Base-by-base conservation (phyloP, 371 early-diverging fungal species). In the Circinella minor region DNA sequence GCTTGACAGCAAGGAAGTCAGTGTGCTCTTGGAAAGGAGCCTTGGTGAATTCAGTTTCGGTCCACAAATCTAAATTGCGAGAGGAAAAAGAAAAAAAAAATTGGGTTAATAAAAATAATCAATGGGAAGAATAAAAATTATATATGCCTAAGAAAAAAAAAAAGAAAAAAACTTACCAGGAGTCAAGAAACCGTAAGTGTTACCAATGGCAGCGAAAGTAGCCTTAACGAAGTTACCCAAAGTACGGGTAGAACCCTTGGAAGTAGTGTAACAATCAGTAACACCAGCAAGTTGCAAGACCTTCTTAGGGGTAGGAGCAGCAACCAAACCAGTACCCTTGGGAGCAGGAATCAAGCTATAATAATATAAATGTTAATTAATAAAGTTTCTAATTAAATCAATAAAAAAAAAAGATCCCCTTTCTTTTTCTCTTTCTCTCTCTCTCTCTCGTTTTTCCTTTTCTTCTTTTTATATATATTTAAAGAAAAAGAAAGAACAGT, bases 181-280 rank as follows among this genome's bases (percentile, higher is more conserved):
- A 74, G 97, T 93, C 81, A 96, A 90, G 94, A 94, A 96, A 73
- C 90, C 90, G 90, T 96, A 97, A 75, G 98, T 95, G 88, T 94
- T 94, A 79, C 92, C 91, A 81, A 99, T 96, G 76, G 99, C 99
- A 78, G 91, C 89, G 86, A 99, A 94, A 76, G 97, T 94, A 69
- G 99, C 99, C 93, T 97, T 97, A 83, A 98, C 96, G 83, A 98
- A 98, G 95, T 99, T 99, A 81, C 99, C 91, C 66, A 92, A 85
- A 74, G 92, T 91, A 73, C 89, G 89, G 82, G 92, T 92, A 66
- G 92, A 89, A 73, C 99, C 99, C 68, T 92, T 86, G 76, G 97
- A 87, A 71, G 92, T 88, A 80, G 98, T 96, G 91, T 96, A 99
- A 86, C 95, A 93, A 86, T 99, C 99, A 77, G 92, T 88, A 83